These are phyloP conservation scores for Breviolum minutum DNA, from an alignment of 73 alveolate genomes.

Conservation along the genomic window DNA sequence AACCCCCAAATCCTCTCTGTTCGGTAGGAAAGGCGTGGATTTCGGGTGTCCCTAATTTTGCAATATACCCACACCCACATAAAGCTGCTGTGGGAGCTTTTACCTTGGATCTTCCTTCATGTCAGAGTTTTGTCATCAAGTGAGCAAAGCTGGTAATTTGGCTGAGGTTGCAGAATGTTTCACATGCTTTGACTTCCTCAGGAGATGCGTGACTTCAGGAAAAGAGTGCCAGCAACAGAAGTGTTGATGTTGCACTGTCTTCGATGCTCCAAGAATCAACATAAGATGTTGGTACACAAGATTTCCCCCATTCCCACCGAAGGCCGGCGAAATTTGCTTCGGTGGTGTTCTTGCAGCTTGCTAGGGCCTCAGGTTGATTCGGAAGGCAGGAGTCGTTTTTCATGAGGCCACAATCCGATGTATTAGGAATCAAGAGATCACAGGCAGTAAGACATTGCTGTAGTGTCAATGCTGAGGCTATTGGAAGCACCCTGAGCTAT, in stretches of 20 bases:
- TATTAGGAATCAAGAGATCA: not conserved
- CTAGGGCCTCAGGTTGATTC: not conserved
- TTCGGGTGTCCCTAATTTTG: too few relatives aligned
- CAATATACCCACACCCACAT: too few relatives aligned
- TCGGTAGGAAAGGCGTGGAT: too few relatives aligned
- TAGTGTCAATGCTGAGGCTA: constrained; percentile 10
- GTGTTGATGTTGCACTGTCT: not conserved
- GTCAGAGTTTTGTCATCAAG: too few relatives aligned
- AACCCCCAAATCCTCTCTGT: too few relatives aligned
- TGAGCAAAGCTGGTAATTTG: not conserved
- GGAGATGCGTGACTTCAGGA: not conserved
- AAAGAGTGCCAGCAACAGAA: not conserved
- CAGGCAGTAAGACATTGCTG: not conserved
- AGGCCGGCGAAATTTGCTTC: constrained; percentile 95
- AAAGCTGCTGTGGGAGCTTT: too few relatives aligned
- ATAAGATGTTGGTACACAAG: too few relatives aligned
- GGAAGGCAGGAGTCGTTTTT: too few relatives aligned
- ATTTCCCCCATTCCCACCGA: not conserved
- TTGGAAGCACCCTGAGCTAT: constrained; percentile 86
- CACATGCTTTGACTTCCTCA: constrained; percentile 9
- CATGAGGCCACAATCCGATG: not conserved
- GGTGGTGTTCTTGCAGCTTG: constrained; percentile 94
- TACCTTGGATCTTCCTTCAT: too few relatives aligned
- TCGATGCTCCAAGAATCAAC: too few relatives aligned
- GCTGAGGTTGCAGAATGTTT: constrained; percentile 17